Conservation (phyloP, 805 yeast genomes). For the Zygoascus biomembranicola region DNA sequence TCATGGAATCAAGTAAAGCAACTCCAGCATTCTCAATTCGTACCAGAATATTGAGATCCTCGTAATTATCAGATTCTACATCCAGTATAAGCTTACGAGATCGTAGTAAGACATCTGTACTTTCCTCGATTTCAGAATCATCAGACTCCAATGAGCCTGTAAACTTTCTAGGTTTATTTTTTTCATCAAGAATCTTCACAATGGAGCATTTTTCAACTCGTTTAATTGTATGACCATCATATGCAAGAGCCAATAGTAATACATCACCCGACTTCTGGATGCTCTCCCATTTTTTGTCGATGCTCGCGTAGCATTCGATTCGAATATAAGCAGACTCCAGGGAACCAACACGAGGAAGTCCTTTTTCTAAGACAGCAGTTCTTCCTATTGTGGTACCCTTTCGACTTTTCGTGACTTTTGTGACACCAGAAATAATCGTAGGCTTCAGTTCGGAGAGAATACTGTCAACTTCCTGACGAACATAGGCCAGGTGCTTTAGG, state of each 20-base stretch:
- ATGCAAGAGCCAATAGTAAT: background rate
- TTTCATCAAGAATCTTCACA: background rate
- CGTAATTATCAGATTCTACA: background rate
- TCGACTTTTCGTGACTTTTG: background rate
- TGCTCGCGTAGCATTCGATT: constrained; percentile 14
- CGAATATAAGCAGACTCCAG: constrained; percentile 19
- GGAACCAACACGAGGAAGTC: constrained; percentile 22
- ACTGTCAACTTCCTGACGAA: background rate
- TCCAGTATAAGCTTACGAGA: background rate
- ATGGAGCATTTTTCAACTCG: background rate
- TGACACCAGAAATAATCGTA: background rate
- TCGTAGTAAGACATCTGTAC: background rate
- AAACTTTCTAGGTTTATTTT: background rate
- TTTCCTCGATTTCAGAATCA: background rate
- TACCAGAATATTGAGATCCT: constrained; percentile 23
- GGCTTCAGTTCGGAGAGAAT: background rate
- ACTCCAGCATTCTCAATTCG: constrained; percentile 8
- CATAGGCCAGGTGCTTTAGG: background rate
- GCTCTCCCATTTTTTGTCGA: background rate
- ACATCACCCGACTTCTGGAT: background rate
- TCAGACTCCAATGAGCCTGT: background rate
- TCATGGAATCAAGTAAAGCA: background rate
- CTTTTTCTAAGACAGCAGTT: constrained; percentile 11
- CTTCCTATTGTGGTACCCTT: background rate
- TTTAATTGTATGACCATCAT: background rate